Conservation (phyloP, 352 stramenopile genomes). For the Phytopythium delawarense region DNA sequence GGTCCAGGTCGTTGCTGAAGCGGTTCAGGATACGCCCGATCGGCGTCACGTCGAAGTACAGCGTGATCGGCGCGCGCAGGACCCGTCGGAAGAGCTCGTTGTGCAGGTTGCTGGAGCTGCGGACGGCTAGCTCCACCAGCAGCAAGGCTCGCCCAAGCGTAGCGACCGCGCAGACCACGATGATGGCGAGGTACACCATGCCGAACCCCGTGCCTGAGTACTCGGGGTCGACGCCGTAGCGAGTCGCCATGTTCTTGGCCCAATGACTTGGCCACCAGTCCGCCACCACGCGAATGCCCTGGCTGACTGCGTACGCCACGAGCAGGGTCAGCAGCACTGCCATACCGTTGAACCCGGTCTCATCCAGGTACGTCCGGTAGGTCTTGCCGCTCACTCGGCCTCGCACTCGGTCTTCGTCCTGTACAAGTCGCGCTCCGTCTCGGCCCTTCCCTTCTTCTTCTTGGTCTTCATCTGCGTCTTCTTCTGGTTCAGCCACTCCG, state of each 20-base stretch:
- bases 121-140: slow-evolving; percentile 36
- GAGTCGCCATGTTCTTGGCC: slow-evolving; percentile 23
- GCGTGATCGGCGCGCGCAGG: slow-evolving; percentile 43
- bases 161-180: slow-evolving; percentile 19
- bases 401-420: slow-evolving; percentile 25
- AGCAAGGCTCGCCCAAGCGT: slow-evolving; percentile 24
- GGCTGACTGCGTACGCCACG: slow-evolving; percentile 12
- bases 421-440: slow-evolving; percentile 8
- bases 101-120: slow-evolving; percentile 33
- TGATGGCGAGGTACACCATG: slow-evolving; percentile 38
- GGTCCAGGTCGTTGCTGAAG: slow-evolving; percentile 59
- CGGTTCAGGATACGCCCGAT: slow-evolving; percentile 66
- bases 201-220: slow-evolving; percentile 37
- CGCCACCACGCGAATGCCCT: slow-evolving; percentile 13
- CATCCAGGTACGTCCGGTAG: slow-evolving; percentile 24
- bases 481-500: background rate
- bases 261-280: slow-evolving; percentile 30
- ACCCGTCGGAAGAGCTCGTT: slow-evolving; percentile 46
- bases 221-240: slow-evolving; percentile 11
- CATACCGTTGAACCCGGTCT: slow-evolving; percentile 23
- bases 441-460: background rate
- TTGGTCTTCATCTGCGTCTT: background rate
- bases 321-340: background rate
- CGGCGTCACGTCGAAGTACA: slow-evolving; percentile 65
- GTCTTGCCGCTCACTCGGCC: slow-evolving; percentile 9